Base-by-base conservation (phyloP, 129 eudicot species). In the Saposhnikovia divaricata region DNA sequence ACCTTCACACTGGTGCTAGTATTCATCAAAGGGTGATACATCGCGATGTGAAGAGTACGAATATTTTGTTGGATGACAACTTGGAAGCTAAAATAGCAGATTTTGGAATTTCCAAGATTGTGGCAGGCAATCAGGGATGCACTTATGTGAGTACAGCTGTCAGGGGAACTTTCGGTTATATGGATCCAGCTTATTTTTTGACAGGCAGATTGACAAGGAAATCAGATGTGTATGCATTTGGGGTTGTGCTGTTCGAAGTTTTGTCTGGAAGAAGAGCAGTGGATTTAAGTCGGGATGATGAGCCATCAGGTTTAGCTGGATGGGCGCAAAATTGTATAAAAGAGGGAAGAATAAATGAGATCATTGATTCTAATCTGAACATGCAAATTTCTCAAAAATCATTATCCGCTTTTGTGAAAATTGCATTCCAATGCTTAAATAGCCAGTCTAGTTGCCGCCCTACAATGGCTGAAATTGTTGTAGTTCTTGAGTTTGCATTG, bases 101-200 rank as follows among this genome's bases (percentile, higher is more conserved):
- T 34, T 34, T 34, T 34, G 37, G 2, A 34, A 1, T 34, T 34
- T 34, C 2, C 37, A 34, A 34, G 37, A 34, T 1, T 34, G 37
- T 34, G 37, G 37, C 37, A 44, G 46, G 46, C 46, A 72, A 73
- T 31, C 78, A 84, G 34, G 51, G 71, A 4, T 45, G 25, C 59
- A 82, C 82, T 78, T 80, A 79, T 50, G 84, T 85, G 37, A 85
- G 78, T 79, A 85, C 91, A 0, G 37, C 73, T 59, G 83, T 90
- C 4, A 87, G 84, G 80, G 94, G 91, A 46, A 87, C 91, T 44
- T 76, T 76, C 78, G 91, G 91, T 15, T 90, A 90, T 78, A 71
- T 86, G 57, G 94, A 84, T 81, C 90, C 93, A 48, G 75, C 57
- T 45, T 89, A 89, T 77, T 72, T 86, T 80, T 47, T 6, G 42